Conservation (phyloP, 192 early-diverging fungal species). For the Mortierella alpina region DNA sequence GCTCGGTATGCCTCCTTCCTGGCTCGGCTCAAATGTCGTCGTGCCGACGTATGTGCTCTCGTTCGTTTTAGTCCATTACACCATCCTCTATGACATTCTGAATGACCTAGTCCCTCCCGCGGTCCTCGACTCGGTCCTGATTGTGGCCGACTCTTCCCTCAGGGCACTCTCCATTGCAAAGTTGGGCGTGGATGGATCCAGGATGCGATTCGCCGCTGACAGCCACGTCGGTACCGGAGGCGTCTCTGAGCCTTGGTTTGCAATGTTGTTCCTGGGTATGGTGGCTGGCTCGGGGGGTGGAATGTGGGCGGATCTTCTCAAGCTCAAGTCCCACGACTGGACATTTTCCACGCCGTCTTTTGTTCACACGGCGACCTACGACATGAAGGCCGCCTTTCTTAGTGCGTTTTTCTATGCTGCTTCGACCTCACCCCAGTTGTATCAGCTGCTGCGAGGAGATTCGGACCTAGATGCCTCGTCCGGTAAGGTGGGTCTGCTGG, state of each 20-base stretch:
- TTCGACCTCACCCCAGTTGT: slow-evolving; percentile 42
- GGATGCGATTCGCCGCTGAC: slow-evolving; percentile 51
- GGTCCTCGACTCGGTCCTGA: slow-evolving; percentile 26
- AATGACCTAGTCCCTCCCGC: slow-evolving; percentile 26
- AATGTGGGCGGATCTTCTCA: slow-evolving; percentile 42
- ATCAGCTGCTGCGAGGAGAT: slow-evolving; percentile 11
- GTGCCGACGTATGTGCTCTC: slow-evolving; percentile 47
- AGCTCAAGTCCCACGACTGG: slow-evolving; percentile 43
- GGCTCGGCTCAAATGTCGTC: slow-evolving; percentile 50
- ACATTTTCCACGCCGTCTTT: slow-evolving; percentile 24
- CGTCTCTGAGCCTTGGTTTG: slow-evolving; percentile 39
- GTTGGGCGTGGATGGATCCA: slow-evolving; percentile 44
- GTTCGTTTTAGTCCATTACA: slow-evolving; percentile 43
- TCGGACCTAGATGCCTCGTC: background rate
- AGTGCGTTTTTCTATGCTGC: slow-evolving; percentile 47
- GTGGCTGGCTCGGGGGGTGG: slow-evolving; percentile 48
- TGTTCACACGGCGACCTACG: slow-evolving; percentile 21
- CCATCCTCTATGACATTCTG: slow-evolving; percentile 37
- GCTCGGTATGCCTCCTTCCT: slow-evolving; percentile 53
- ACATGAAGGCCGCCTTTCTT: slow-evolving; percentile 47
- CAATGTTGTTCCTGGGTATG: slow-evolving; percentile 41
- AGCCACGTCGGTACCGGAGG: slow-evolving; percentile 19
- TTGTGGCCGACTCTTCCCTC: slow-evolving; percentile 36
- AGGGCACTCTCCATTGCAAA: slow-evolving; percentile 44
- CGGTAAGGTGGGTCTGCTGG: slow-evolving; percentile 25